Percentiles rank a stretch among this genome's conserved stretches.
Conservation (phyloP, 2,329 filamentous ascomycete genomes). For the Hymenoscyphus linearis region DNA sequence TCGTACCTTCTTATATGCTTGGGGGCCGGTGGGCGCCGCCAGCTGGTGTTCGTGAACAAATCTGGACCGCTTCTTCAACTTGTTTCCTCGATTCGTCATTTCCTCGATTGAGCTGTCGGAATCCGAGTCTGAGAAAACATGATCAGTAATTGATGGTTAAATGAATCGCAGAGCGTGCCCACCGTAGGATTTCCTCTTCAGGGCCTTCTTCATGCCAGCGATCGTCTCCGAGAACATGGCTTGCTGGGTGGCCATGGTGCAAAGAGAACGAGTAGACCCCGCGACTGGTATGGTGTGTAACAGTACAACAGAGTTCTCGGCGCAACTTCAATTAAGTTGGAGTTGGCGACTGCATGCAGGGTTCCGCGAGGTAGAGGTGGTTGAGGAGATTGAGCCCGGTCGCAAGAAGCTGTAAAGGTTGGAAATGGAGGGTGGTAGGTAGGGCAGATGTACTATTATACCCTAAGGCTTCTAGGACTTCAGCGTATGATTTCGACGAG, state of each 20-base stretch:
- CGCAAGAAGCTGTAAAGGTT: background rate
- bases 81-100: slow-evolving; percentile 71
- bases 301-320: background rate
- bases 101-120: slow-evolving; percentile 68
- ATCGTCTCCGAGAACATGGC: slow-evolving; percentile 62
- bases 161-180: slow-evolving; percentile 21
- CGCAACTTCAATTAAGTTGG: background rate
- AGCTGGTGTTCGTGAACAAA: slow-evolving; percentile 68
- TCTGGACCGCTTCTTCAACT: slow-evolving; percentile 69
- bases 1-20: slow-evolving; percentile 66
- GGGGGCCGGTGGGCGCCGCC: slow-evolving; percentile 58
- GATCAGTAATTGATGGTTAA: slow-evolving; percentile 22
- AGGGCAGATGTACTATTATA: background rate
- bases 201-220: slow-evolving; percentile 61
- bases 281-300: background rate
- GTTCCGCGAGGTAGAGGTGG: background rate
- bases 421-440: background rate
- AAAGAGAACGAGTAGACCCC: background rate
- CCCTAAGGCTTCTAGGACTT: background rate
- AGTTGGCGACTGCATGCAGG: slow-evolving; percentile 8
- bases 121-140: slow-evolving; percentile 58
- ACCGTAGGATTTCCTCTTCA: slow-evolving; percentile 61
- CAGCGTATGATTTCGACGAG: background rate
- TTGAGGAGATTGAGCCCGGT: background rate
- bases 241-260: slow-evolving; percentile 51